These are phyloP conservation scores for Petunia axillaris DNA, from an alignment of 257 asterid genomes.

Conservation along the genomic window DNA sequence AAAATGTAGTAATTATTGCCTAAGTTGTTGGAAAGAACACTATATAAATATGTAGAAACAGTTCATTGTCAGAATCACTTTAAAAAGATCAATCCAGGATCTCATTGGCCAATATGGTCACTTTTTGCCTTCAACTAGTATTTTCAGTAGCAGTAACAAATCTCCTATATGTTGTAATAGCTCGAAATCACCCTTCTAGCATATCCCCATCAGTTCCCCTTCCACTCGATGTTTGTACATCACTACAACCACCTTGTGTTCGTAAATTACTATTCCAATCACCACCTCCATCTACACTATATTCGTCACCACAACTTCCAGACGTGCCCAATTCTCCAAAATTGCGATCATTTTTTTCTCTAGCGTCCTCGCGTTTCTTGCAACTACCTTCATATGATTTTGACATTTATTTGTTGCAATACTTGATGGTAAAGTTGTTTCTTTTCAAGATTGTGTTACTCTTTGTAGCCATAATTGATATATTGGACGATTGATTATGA, in stretches of 20 bases:
- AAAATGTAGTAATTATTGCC: background rate
- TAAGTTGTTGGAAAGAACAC: background rate
- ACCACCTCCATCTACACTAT: background rate
- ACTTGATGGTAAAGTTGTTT: conserved; percentile 21
- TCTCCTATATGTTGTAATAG: background rate
- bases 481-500: background rate
- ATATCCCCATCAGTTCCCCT: background rate
- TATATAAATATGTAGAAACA: background rate
- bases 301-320: background rate
- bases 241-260: background rate
- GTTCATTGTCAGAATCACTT: background rate
- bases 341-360: background rate
- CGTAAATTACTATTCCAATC: background rate
- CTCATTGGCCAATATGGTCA: conserved; percentile 13
- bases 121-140: background rate
- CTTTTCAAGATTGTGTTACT: background rate
- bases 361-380: background rate
- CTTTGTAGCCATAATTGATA: background rate
- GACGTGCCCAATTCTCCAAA: background rate
- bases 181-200: background rate
- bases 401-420: background rate
- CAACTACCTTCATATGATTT: conserved; percentile 4
- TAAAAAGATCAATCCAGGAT: background rate
- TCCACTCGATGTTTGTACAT: background rate
- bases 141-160: background rate